Conservation (phyloP, 768 basidiomycete species). For the Chalciporus piperatus region DNA sequence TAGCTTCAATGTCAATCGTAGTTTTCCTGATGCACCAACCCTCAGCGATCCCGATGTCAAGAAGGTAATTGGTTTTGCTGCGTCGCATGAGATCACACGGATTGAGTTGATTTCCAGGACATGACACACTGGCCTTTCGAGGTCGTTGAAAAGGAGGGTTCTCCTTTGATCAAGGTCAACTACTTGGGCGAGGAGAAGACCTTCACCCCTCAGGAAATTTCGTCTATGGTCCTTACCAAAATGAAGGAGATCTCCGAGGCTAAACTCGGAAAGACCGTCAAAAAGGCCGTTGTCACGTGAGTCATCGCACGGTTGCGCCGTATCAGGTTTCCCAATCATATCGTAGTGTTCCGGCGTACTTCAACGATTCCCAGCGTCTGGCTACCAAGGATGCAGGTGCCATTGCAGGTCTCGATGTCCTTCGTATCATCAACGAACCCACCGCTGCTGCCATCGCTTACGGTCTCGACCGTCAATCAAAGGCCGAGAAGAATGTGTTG, state of each 20-base stretch:
- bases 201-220: constrained; percentile 98
- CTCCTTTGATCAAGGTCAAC: constrained; percentile 93
- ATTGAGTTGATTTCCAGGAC: constrained; percentile 52
- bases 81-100: neutral
- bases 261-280: constrained; percentile 96
- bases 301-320: constrained; percentile 30
- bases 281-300: constrained; percentile 98
- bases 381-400: constrained; percentile 99
- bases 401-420: constrained; percentile 97
- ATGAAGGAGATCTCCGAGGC: constrained; percentile 99
- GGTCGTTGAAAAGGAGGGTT: constrained; percentile 95
- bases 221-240: constrained; percentile 99
- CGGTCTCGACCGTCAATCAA: constrained; percentile 94
- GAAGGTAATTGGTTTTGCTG: constrained; percentile 45
- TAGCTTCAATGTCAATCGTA: neutral
- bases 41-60: constrained; percentile 90
- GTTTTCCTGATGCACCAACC: constrained; percentile 8
- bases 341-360: constrained; percentile 91
- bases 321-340: constrained; percentile 2
- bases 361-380: constrained; percentile 99
- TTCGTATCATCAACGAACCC: constrained; percentile 99
- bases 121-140: constrained; percentile 98
- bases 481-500: constrained; percentile 95
- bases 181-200: constrained; percentile 95
- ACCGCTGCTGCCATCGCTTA: constrained; percentile 99